These are phyloP conservation scores for Aureobasidium sp. DNA, from an alignment of 2,329 filamentous ascomycete species.

Conservation along the genomic window DNA sequence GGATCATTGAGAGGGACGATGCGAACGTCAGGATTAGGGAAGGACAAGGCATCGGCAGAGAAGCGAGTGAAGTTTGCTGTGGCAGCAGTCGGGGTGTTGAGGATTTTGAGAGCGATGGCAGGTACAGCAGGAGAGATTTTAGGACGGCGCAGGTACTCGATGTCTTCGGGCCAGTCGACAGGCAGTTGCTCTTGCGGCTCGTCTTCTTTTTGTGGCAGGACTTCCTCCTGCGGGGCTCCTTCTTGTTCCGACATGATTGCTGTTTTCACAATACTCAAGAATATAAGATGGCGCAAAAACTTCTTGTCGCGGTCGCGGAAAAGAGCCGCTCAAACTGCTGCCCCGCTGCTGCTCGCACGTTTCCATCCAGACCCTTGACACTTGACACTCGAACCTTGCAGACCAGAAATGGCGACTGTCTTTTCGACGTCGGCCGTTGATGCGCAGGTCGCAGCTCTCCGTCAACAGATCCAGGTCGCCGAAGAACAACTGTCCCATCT, in stretches of 20 bases:
- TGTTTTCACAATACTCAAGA: not conserved
- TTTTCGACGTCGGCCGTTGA: slow-evolving; percentile 20
- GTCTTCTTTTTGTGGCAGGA: not conserved
- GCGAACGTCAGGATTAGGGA: slow-evolving; percentile 33
- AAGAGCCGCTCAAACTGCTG: not conserved
- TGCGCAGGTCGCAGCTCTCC: slow-evolving; percentile 32
- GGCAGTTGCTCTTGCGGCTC: not conserved
- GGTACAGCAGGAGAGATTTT: slow-evolving; percentile 26
- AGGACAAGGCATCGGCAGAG: slow-evolving; percentile 18
- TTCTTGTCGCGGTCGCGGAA: not conserved
- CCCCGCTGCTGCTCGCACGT: not conserved
- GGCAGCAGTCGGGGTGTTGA: slow-evolving; percentile 23
- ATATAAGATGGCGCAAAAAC: not conserved
- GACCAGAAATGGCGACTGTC: slow-evolving; percentile 18
- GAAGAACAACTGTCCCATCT: slow-evolving; percentile 36
- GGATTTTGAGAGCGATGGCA: slow-evolving; percentile 21
- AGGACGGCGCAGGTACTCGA: slow-evolving; percentile 27
- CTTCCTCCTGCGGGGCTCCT: no score
- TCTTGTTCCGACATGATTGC: slow-evolving; percentile 4
- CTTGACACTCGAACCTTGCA: not conserved
- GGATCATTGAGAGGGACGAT: slow-evolving; percentile 36
- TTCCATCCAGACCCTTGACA: not conserved
- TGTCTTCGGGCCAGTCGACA: slow-evolving; percentile 26
- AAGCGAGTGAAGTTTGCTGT: slow-evolving; percentile 23
- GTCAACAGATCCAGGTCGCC: slow-evolving; percentile 36